Evolutionary conservation across 2,329 filamentous ascomycete genomes (phyloP).

Genomic region (Coniochaeta sp.): DNA sequence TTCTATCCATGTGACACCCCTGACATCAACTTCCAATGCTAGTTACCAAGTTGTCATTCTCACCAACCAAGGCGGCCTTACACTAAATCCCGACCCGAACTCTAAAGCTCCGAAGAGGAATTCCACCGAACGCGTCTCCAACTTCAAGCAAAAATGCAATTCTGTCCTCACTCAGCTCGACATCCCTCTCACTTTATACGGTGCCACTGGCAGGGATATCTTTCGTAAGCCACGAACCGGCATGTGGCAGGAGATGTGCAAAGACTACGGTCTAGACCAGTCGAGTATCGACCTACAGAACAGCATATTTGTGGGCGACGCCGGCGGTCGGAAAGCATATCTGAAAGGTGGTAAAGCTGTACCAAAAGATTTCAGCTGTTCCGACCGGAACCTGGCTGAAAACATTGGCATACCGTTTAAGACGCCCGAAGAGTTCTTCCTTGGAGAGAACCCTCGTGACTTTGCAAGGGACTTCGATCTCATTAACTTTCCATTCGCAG

Average conservation of each 20-base stretch:
- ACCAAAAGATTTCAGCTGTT: conserved; percentile 56
- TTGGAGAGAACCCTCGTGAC: conserved; percentile 55
- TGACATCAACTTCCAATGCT: conserved; percentile 2
- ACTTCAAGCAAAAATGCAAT: conserved; percentile 77
- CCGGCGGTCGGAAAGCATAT: conserved; percentile 51
- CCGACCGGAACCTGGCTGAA: conserved; percentile 71
- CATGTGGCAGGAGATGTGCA: conserved; percentile 68
- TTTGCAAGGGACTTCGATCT: conserved; percentile 70
- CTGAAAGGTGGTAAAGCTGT: conserved; percentile 19
- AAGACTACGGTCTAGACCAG: conserved; percentile 51
- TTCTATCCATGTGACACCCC: not conserved
- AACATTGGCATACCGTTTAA: conserved; percentile 75
- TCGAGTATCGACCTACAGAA: conserved; percentile 57
- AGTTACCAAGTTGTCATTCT: conserved; percentile 73
- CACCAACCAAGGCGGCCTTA: conserved; percentile 83
- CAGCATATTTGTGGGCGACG: conserved; percentile 88
- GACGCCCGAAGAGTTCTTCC: conserved; percentile 90
- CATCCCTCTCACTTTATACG: conserved; percentile 74
- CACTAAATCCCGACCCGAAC: conserved; percentile 66
- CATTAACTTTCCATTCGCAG: conserved; percentile 39
- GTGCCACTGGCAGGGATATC: conserved; percentile 72
- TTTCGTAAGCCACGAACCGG: conserved; percentile 82
- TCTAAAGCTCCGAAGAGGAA: conserved; percentile 54
- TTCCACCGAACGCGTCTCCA: conserved; percentile 55
- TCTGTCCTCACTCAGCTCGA: conserved; percentile 64